Base-by-base conservation (phyloP, 2,329 filamentous ascomycete genomes). In the Xylariaceae sp. region DNA sequence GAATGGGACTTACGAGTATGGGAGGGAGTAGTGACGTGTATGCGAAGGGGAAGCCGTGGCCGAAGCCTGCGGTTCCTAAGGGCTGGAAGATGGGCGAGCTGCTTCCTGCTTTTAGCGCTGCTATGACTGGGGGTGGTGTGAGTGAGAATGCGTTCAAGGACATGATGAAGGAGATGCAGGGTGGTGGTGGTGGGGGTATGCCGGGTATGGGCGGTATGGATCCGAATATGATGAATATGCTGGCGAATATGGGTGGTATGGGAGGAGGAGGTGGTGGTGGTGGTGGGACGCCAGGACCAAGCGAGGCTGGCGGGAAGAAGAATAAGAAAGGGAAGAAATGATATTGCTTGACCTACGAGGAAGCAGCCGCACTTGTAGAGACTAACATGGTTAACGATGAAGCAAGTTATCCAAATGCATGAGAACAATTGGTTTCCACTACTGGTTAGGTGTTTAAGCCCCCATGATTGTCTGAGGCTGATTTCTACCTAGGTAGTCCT, bases 61-160 rank as follows among this genome's bases (percentile, higher is more conserved):
- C 87, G 17, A 76, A 82, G 48, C 86, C 87, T 3, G 82, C 84
- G 6, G 82, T 90, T 45, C 94, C 94, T 15, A 79, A 88, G 46
- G 92, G 92, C 35, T 96, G 90, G 89, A 96, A 95, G 75, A 86
- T 97, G 69, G 83, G 83, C 54, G 83, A 81, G 52, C 83, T 96
- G 51, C 66, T 99, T 58, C 94, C 94, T 18, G 84, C 95, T 56
- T 87, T 95, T 64, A 95, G 88, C 55, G 85, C 91, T 1, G 94
- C 90, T 15, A 80, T 97, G 71, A 94, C 88, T 47, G 94, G 94
- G 9, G 94, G 94, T 11, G 94, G 94, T 33, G 89, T 97, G 11
- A 91, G 84, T 54, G 94, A 99, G 69, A 95, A 97, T 65, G 82
- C 96, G 54, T 84, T 97, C 64, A 90, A 94, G 75, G 91, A 96